Evolutionary conservation across 78 protist genomes (phyloP).

Genomic region (Dictyostelium discoideum): dicty_2.7 NC_007088.5:1928501-1929000

Average conservation of each 20-base stretch:
- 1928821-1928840: background rate
- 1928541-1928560: slow-evolving; percentile 56
- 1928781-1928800: slow-evolving; percentile 27
- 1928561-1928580: background rate
- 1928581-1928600: background rate
- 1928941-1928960: slow-evolving; percentile 6
- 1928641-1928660: slow-evolving; percentile 35
- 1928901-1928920: background rate
- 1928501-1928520: slow-evolving; percentile 43
- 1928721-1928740: slow-evolving; percentile 29
- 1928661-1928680: slow-evolving; percentile 63
- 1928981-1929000: slow-evolving; percentile 61
- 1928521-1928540: slow-evolving; percentile 59
- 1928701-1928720: slow-evolving; percentile 68
- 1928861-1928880: too few relatives aligned
- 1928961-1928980: slow-evolving; percentile 4
- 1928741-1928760: slow-evolving; percentile 18
- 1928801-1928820: background rate
- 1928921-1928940: background rate
- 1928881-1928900: background rate
- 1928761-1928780: background rate
- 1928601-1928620: background rate
- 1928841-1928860: too few relatives aligned
- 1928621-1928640: slow-evolving; percentile 53
- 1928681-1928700: slow-evolving; percentile 22